These are phyloP conservation scores for Trametes hirsuta DNA, from an alignment of 1,284 basidiomycete species.

Conservation along the genomic window DNA sequence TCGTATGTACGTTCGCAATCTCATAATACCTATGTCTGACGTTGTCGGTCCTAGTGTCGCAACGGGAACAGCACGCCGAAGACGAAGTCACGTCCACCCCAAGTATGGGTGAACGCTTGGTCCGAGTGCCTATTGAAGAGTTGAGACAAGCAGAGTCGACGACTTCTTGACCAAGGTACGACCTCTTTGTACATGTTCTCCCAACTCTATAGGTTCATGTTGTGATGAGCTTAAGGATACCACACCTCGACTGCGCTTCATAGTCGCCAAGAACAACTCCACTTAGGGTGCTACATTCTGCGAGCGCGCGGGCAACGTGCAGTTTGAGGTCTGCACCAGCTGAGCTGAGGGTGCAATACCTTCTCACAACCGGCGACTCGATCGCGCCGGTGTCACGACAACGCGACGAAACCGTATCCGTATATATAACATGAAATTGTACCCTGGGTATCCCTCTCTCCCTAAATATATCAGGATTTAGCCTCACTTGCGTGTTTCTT, in stretches of 20 bases:
- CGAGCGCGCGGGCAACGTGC: no score
- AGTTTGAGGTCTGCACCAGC: no score
- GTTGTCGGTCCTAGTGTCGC: constrained; percentile 42
- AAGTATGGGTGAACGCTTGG: constrained; percentile 45
- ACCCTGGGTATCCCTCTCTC: constrained; percentile 2
- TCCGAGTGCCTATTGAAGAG: constrained; percentile 68
- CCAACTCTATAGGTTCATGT: no score
- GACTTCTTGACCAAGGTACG: not conserved
- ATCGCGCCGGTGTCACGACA: not conserved
- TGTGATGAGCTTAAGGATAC: no score
- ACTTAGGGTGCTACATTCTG: no score
- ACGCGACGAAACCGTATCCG: not conserved
- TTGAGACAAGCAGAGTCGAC: constrained; percentile 39
- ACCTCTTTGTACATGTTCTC: no score
- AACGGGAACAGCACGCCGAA: constrained; percentile 39
- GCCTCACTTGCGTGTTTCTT: constrained; percentile 30
- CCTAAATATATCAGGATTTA: not conserved
- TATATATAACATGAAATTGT: not conserved
- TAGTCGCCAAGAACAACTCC: no score
- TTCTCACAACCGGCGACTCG: no score
- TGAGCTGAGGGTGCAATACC: no score
- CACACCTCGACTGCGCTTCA: no score
- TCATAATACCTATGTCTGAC: not conserved
- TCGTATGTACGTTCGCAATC: constrained; percentile 44
- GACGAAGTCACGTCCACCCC: constrained; percentile 28